Percentiles rank a stretch among this genome's conserved stretches.
These are phyloP conservation scores for Pythium brachiatum DNA, from an alignment of 352 stramenopile species.

Conservation along the genomic window DNA sequence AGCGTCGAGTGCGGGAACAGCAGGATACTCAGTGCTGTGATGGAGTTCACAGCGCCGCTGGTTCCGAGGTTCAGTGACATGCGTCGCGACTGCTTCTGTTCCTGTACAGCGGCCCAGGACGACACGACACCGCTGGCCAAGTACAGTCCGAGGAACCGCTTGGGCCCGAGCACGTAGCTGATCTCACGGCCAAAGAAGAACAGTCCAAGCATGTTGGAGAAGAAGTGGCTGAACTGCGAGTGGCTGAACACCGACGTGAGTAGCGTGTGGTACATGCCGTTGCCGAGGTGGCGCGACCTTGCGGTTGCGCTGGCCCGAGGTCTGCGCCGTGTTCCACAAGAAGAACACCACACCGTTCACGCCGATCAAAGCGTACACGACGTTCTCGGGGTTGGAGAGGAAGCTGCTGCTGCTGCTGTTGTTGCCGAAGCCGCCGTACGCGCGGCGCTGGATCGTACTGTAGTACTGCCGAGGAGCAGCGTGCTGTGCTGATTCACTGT, in stretches of 20 bases:
- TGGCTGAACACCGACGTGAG: slow-evolving; percentile 77
- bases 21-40: slow-evolving; percentile 71
- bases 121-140: slow-evolving; percentile 67
- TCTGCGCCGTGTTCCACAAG: slow-evolving; percentile 57
- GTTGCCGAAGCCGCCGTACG: slow-evolving; percentile 7
- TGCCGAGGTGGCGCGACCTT: slow-evolving; percentile 67
- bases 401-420: not conserved
- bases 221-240: slow-evolving; percentile 46
- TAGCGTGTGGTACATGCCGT: slow-evolving; percentile 71
- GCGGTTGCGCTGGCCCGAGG: slow-evolving; percentile 38
- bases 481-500: too few species aligned
- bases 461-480: too few species aligned
- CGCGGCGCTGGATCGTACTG: not conserved
- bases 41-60: slow-evolving; percentile 76
- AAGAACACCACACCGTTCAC: slow-evolving; percentile 57
- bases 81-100: slow-evolving; percentile 47
- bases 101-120: slow-evolving; percentile 52
- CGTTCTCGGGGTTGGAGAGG: slow-evolving; percentile 27
- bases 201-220: slow-evolving; percentile 72
- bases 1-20: slow-evolving; percentile 69
- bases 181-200: slow-evolving; percentile 78
- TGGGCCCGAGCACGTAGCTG: slow-evolving; percentile 59
- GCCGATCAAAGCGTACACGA: slow-evolving; percentile 54
- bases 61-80: slow-evolving; percentile 61
- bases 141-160: slow-evolving; percentile 73